phyloP scores from a whole-genome alignment of 768 basidiomycete genomes.

The Boletellus sp. region DNA sequence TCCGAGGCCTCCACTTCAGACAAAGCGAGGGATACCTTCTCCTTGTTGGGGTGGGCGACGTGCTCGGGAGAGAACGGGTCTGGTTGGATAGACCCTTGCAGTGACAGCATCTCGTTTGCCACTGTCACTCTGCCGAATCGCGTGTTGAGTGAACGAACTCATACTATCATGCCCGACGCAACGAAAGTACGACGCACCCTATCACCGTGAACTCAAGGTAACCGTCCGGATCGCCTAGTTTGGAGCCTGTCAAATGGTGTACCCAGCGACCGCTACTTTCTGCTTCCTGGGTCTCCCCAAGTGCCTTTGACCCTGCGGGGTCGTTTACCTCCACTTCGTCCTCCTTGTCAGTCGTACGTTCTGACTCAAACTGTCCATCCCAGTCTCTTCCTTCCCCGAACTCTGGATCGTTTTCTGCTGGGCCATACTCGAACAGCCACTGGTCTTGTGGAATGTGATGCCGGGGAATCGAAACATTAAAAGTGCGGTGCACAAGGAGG shows the following conservation, averaged over 20 bases:
- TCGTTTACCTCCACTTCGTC: slow-evolving; percentile 13
- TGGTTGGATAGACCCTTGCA: slow-evolving; percentile 76
- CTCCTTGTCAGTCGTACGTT: neutral
- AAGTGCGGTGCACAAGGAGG: slow-evolving; percentile 83
- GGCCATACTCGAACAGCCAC: slow-evolving; percentile 86
- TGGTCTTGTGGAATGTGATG: slow-evolving; percentile 79
- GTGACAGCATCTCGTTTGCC: slow-evolving; percentile 90
- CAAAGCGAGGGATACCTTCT: neutral
- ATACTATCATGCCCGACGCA: neutral
- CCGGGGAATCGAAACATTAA: slow-evolving; percentile 93
- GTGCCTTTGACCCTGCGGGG: neutral
- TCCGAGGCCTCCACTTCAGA: slow-evolving; percentile 15
- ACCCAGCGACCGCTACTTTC: slow-evolving; percentile 75
- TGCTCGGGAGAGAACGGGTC: slow-evolving; percentile 72
- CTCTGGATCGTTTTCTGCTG: slow-evolving; percentile 77
- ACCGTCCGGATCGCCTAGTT: slow-evolving; percentile 65
- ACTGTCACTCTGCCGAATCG: slow-evolving; percentile 61
- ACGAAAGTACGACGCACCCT: slow-evolving; percentile 43
- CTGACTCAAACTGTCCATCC: slow-evolving; percentile 21
- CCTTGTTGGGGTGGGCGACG: slow-evolving; percentile 30
- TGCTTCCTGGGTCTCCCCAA: slow-evolving; percentile 27
- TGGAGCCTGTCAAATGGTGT: slow-evolving; percentile 60
- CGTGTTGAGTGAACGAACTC: slow-evolving; percentile 3
- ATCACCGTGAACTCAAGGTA: slow-evolving; percentile 82
- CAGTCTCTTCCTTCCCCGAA: slow-evolving; percentile 41